Evolutionary conservation across 768 basidiomycete genomes (phyloP).

Genomic region (Piloderma croceum): DNA sequence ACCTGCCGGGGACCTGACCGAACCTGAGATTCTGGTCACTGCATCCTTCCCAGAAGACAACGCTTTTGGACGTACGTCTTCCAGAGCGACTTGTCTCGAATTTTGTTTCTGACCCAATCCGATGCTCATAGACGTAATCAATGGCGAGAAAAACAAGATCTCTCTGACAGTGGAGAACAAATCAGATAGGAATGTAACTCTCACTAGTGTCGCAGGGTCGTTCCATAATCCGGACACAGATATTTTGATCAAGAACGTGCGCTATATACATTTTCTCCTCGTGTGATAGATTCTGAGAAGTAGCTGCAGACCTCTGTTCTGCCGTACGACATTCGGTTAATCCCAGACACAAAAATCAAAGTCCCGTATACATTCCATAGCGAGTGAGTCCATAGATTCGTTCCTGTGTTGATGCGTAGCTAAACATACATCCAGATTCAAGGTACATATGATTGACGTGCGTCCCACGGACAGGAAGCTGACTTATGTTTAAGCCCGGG

Average conservation of each 20-base stretch:
- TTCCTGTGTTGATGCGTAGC: slow-evolving; percentile 11
- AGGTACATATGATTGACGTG: slow-evolving; percentile 34
- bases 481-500: slow-evolving; percentile 48
- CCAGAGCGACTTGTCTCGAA: slow-evolving; percentile 1
- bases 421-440: slow-evolving; percentile 42
- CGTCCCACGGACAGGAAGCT: slow-evolving; percentile 2
- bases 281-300: not conserved
- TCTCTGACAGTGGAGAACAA: slow-evolving; percentile 68
- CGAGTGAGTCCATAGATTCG: slow-evolving; percentile 49
- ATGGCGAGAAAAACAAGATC: slow-evolving; percentile 74
- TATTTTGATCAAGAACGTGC: slow-evolving; percentile 68
- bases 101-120: slow-evolving; percentile 7
- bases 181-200: slow-evolving; percentile 64
- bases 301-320: slow-evolving; percentile 49
- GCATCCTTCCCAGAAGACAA: slow-evolving; percentile 69
- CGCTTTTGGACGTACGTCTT: slow-evolving; percentile 65
- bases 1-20: slow-evolving; percentile 26
- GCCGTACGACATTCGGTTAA: slow-evolving; percentile 46
- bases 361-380: slow-evolving; percentile 74
- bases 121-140: slow-evolving; percentile 60
- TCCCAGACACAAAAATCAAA: slow-evolving; percentile 53
- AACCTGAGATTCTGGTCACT: slow-evolving; percentile 48
- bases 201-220: slow-evolving; percentile 60
- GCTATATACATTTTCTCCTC: slow-evolving; percentile 13
- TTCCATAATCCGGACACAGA: slow-evolving; percentile 61